These are phyloP conservation scores for Lophium mytilinum DNA, from an alignment of 495 filamentous ascomycete genomes.

Conservation along the genomic window DNA sequence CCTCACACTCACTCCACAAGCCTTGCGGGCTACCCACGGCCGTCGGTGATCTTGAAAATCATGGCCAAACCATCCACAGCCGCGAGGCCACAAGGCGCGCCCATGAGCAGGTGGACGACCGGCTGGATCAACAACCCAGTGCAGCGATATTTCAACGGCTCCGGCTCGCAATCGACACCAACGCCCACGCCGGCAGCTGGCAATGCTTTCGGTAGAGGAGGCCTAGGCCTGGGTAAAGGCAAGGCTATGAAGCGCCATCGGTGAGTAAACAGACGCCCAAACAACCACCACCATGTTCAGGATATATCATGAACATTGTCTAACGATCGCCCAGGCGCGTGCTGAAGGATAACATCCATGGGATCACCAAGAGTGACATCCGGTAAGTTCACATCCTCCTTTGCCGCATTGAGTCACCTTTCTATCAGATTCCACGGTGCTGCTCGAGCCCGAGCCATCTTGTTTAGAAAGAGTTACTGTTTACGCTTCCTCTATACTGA, in stretches of 20 bases:
- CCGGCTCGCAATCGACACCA: too few relatives aligned
- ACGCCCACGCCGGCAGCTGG: too few relatives aligned
- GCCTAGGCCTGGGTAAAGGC: neutral
- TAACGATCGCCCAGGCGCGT: constrained; percentile 58
- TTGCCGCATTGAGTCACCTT: neutral
- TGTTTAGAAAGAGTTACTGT: neutral
- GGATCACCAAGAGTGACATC: constrained; percentile 49
- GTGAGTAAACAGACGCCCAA: neutral
- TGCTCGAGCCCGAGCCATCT: neutral
- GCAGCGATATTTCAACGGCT: too few relatives aligned
- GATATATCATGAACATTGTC: neutral
- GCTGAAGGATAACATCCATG: constrained; percentile 95
- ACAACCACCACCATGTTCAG: neutral
- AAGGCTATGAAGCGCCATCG: neutral
- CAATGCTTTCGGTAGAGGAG: neutral
- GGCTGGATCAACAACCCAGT: too few relatives aligned
- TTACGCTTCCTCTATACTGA: neutral
- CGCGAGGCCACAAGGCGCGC: too few relatives aligned
- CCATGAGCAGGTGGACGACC: too few relatives aligned
- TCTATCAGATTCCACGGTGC: too few relatives aligned
- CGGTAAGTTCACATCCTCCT: constrained; percentile 6
- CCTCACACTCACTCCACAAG: too few relatives aligned
- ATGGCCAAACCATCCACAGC: too few relatives aligned
- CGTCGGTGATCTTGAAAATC: too few relatives aligned
- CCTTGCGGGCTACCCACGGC: too few relatives aligned